Evolutionary conservation across 495 filamentous ascomycete genomes (phyloP).

Genomic region (Penicillium cinerascens): DNA sequence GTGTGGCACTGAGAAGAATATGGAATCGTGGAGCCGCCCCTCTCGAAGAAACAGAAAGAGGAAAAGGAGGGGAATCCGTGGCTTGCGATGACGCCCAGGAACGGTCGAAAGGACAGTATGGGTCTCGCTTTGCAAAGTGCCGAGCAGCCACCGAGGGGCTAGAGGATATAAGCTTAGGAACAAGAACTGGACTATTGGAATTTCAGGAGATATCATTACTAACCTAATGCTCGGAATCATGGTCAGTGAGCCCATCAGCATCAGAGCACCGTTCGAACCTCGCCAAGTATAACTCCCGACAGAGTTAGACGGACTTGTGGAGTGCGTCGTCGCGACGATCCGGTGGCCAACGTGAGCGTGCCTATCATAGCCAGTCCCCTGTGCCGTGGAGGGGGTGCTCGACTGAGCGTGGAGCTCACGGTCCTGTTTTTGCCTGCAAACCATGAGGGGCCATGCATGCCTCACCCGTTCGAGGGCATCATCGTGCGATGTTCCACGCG

Average conservation of each 20-base stretch:
- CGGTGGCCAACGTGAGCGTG: background rate
- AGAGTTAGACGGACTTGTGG: slow-evolving; percentile 4
- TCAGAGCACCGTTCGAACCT: background rate
- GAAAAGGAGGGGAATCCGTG: slow-evolving; percentile 2
- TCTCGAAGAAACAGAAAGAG: background rate
- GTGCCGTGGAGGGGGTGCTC: background rate
- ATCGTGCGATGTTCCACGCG: background rate
- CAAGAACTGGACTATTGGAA: background rate
- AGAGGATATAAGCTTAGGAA: slow-evolving; percentile 11
- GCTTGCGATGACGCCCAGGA: background rate
- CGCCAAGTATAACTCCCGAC: background rate
- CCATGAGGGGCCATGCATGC: slow-evolving; percentile 1
- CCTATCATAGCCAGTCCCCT: background rate
- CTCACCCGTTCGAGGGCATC: background rate
- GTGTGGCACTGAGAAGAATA: background rate
- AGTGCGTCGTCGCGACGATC: slow-evolving; percentile 2
- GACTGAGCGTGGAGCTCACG: background rate
- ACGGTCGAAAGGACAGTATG: background rate
- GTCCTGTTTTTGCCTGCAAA: background rate
- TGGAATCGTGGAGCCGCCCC: slow-evolving; percentile 4
- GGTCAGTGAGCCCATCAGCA: background rate
- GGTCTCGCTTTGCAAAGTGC: background rate
- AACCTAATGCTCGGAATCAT: background rate
- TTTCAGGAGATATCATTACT: background rate
- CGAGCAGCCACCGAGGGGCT: slow-evolving; percentile 2